A percentile compares a stretch with the other conserved stretches of the same genome.
These are phyloP conservation scores for Cyamopsis tetragonoloba DNA, from an alignment of 306 rosid species.

Conservation along the genomic window DNA sequence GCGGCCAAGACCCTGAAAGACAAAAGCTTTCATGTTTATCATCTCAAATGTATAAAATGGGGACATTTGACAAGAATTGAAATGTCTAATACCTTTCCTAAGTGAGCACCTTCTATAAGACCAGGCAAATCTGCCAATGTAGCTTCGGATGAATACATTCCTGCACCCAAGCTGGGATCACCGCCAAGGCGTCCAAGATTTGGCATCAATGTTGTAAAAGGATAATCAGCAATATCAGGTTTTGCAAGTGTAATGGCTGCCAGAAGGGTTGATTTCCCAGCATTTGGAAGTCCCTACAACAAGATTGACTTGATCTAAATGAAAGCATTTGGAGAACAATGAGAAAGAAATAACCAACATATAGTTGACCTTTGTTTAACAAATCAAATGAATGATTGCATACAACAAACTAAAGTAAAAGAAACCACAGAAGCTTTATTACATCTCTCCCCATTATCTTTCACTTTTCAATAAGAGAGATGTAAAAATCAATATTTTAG, in stretches of 20 bases:
- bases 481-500: conserved; percentile 9
- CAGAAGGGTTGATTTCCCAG: conserved; percentile 93
- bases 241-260: conserved; percentile 95
- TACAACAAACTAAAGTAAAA: not conserved
- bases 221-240: conserved; percentile 94
- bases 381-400: not conserved
- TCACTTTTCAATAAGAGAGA: not conserved
- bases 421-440: not conserved
- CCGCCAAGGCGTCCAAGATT: conserved; percentile 95
- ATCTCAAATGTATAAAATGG: not conserved
- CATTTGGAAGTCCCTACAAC: conserved; percentile 94
- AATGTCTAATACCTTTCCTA: conserved; percentile 76
- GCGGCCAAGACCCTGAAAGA: conserved; percentile 88
- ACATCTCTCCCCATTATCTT: conserved; percentile 8
- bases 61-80: not conserved
- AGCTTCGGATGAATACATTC: conserved; percentile 87
- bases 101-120: conserved; percentile 97
- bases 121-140: conserved; percentile 99
- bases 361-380: not conserved
- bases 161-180: conserved; percentile 95
- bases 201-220: conserved; percentile 96
- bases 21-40: conserved; percentile 21
- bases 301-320: conserved; percentile 29
- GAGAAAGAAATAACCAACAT: conserved; percentile 5
- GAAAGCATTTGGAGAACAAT: not conserved